phyloP scores from a whole-genome alignment of 305 asterid species.

The Rubia occidens region DNA sequence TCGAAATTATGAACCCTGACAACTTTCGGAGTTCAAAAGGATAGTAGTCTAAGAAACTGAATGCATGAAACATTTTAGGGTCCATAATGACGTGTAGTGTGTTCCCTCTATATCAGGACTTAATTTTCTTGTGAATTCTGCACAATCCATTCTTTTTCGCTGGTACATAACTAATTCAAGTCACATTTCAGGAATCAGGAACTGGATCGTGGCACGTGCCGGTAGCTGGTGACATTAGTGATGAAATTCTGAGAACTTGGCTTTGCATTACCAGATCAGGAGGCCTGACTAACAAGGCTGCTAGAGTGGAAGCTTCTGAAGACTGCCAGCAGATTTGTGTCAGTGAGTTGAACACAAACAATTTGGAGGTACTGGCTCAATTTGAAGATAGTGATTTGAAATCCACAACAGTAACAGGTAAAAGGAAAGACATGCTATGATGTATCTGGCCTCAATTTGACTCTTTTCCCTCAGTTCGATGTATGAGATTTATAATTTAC shows the following conservation, averaged over 20 bases:
- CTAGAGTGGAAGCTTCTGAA: constrained; percentile 16
- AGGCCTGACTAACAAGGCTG: not conserved
- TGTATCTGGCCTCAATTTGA: constrained; percentile 11
- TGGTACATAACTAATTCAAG: not conserved
- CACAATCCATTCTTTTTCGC: not conserved
- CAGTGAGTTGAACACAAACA: constrained; percentile 13
- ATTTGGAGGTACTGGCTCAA: constrained; percentile 2
- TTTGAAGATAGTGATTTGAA: constrained; percentile 1
- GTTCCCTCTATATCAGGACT: not conserved
- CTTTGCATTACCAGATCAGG: constrained; percentile 50
- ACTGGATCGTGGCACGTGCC: constrained; percentile 90
- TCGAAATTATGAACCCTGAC: not conserved
- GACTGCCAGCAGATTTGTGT: constrained; percentile 14
- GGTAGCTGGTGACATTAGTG: constrained; percentile 46
- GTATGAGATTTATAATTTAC: not conserved
- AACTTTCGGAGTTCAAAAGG: not conserved
- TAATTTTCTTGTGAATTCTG: not conserved
- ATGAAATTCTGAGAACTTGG: constrained; percentile 69
- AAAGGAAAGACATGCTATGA: constrained; percentile 28
- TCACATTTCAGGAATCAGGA: constrained; percentile 54
- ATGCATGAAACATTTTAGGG: not conserved
- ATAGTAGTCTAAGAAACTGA: not conserved
- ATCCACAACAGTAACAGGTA: constrained; percentile 19
- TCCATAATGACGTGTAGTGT: not conserved
- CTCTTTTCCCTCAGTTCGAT: not conserved